Base-by-base conservation (phyloP, 2,329 filamentous ascomycete species). In the Pseudopyrenochaeta lycopersici region DNA sequence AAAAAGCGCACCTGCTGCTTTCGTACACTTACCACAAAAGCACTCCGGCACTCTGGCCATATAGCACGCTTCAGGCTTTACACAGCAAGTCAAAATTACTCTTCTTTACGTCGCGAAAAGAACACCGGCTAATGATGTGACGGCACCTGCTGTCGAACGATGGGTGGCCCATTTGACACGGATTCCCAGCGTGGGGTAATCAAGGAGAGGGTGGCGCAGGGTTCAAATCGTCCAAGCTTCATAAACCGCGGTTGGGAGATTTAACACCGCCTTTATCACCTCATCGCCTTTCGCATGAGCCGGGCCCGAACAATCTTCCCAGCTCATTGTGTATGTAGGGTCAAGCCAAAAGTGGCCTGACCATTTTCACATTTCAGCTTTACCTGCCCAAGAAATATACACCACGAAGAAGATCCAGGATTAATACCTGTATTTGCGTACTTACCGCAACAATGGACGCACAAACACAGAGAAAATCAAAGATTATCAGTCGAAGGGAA, bases 401-500 rank as follows among this genome's bases (percentile, higher is more conserved):
- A n/a, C 30, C 9, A 20, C 35, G 15, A 17, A 38, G 14, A 20
- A 12, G 23, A 27, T 27, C 23, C 35, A 20, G 21, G 41, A n/a
- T 42, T 30, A n/a, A 39, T 27, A 20, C 38, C 14, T 36, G 35
- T 38, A 17, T 35, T 10, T 20, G 31, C 38, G 12, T 36, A 46
- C 27, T 35, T 49, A 52, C 50, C 46, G 46, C 63, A 55, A 60
- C 29, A 30, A 76, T 75, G 72, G 66, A 62, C 39, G 43, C 62
- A 17, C 63, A 63, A 45, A 43, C 57, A 36, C 60, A 66, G 60
- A 72, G 75, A 31, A 84, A 82, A 72, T 77, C 82, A 60, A 75
- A 68, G 29, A 49, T 88, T 29, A 76, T 88, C 60, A 85, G 83
- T 54, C 82, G 88, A 58, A 77, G 85, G 54, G 84, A 91, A 71